These are phyloP conservation scores for Lichtheimia ornata DNA, from an alignment of 371 early-diverging fungal genomes.

Conservation along the genomic window DNA sequence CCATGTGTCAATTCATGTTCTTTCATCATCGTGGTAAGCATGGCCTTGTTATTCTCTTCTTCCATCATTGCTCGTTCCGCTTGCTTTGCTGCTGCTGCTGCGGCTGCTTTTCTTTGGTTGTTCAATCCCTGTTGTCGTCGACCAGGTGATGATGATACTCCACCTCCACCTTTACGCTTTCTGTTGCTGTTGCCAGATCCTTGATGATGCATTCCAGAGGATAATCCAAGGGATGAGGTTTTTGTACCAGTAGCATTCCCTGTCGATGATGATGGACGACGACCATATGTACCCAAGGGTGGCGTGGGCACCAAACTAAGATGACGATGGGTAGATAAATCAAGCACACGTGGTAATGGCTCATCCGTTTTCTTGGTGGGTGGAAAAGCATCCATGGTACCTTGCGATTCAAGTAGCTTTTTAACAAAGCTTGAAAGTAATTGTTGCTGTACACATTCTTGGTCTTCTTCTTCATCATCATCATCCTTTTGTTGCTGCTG, in stretches of 20 bases:
- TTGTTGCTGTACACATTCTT: constrained; percentile 11
- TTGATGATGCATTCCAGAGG: too few species aligned
- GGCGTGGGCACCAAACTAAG: constrained; percentile 41
- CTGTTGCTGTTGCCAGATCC: too few species aligned
- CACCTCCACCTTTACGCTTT: too few species aligned
- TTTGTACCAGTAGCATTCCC: background rate
- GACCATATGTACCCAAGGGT: constrained; percentile 5
- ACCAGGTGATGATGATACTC: too few species aligned
- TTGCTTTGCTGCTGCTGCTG: background rate
- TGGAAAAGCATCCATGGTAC: constrained; percentile 48
- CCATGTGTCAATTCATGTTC: too few species aligned
- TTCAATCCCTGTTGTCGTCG: background rate
- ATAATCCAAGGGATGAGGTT: background rate
- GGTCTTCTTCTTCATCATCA: background rate
- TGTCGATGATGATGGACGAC: background rate
- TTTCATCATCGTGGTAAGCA: too few species aligned
- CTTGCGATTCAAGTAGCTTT: constrained; percentile 34
- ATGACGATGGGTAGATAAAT: constrained; percentile 40
- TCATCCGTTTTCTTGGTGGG: constrained; percentile 19
- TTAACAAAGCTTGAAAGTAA: constrained; percentile 32
- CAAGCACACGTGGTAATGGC: constrained; percentile 27
- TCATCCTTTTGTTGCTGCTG: background rate
- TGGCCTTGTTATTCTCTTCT: background rate
- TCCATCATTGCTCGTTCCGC: background rate
- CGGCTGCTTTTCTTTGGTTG: background rate